Evolutionary conservation across 306 rosid species (phyloP), one percentile per base, ranked within the genome.

Genomic region (Macrotyloma uniflorum): DNA sequence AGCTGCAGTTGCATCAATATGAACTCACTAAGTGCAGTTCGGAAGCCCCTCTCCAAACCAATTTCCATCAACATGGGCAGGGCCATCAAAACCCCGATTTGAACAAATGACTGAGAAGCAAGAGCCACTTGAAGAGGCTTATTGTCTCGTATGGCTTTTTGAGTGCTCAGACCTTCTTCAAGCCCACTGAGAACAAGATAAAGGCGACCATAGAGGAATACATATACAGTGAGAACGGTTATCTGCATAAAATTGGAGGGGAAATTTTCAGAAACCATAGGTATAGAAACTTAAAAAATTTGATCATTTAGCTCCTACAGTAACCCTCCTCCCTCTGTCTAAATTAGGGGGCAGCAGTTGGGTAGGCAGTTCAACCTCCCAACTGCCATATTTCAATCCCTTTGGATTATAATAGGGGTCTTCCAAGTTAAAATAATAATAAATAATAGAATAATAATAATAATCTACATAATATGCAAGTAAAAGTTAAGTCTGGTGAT

Each of bases 11-110:
- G 89, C 89, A 86, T 86, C 55, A 86, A 62, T 63, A 86, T 73
- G 57, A 86, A 86, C 71, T 86, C 89, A 28, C 89, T 80, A 46
- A 86, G 86, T 40, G 89, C 89, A 57, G 85, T 83, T 53, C 87
- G 87, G 47, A 86, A 86, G 24, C 89, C 89, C 85, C 86, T 86
- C 51, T 86, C 89, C 81, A 86, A 86, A 55, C 89, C 89, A 13
- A 86, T 86, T 79, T 86, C 89, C 89, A 86, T 86, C 62, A 86
- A 71, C 89, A 86, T 86, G 64, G 89, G 89, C 63, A 86, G 59
- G 46, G 86, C 89, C 85, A 86, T 58, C 38, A 86, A 81, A 67
- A 86, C 14, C 50, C 89, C 89, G 49, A 86, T 76, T 66, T 86
- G 89, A 76, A 83, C 89, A 67, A 83, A 46, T n/a, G 87, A 83